Conservation (phyloP, 371 early-diverging fungal species). For the Apophysomyces trapeziformis region DNA sequence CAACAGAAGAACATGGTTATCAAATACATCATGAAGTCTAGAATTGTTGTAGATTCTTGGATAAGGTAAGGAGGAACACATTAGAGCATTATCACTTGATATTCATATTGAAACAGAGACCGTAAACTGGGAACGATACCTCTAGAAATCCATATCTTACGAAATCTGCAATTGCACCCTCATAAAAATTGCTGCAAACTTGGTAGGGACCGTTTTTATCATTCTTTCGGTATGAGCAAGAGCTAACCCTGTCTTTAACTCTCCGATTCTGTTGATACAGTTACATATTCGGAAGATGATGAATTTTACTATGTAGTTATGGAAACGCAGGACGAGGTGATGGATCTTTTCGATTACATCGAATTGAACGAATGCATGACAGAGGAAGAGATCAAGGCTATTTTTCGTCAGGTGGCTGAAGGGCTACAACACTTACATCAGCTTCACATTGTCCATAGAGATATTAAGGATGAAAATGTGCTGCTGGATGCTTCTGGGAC, state of each 20-base stretch:
- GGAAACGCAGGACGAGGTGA: constrained; percentile 64
- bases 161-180: constrained; percentile 56
- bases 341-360: constrained; percentile 81
- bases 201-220: constrained; percentile 27
- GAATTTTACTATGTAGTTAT: constrained; percentile 72
- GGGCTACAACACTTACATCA: constrained; percentile 75
- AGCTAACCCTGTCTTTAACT: too few relatives aligned
- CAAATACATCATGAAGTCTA: constrained; percentile 71
- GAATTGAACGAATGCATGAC: constrained; percentile 62
- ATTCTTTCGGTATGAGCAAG: too few relatives aligned
- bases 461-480: constrained; percentile 80
- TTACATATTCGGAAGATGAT: constrained; percentile 65
- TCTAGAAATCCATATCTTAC: constrained; percentile 71
- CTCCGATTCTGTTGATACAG: constrained; percentile 18
- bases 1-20: constrained; percentile 62
- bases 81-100: background rate
- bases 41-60: constrained; percentile 72
- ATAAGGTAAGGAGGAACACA: constrained; percentile 32
- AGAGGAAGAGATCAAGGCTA: constrained; percentile 60
- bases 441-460: constrained; percentile 77
- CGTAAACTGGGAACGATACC: constrained; percentile 67
- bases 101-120: constrained; percentile 41
- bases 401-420: constrained; percentile 67
- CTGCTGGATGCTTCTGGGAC: constrained; percentile 65
- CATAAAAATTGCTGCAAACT: constrained; percentile 67